phyloP scores from a whole-genome alignment of 306 rosid species.

The Dalbergia oliveri region DNA sequence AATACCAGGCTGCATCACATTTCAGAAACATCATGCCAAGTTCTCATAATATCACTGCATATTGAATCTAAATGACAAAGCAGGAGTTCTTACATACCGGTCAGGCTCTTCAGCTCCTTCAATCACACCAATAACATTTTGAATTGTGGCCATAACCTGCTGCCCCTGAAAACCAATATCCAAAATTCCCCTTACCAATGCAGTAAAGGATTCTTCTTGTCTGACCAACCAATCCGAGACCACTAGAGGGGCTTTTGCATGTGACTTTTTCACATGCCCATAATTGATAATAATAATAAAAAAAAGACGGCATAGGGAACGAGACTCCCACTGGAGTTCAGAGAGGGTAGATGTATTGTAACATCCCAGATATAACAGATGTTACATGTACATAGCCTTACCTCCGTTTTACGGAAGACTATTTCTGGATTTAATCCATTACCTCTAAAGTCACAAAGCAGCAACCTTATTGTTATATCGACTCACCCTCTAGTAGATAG shows the following conservation, averaged over 20 bases:
- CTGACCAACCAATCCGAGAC: not conserved
- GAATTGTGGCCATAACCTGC: slow-evolving; percentile 58
- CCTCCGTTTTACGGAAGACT: no score
- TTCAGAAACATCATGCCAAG: not conserved
- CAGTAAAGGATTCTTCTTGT: not conserved
- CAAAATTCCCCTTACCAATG: slow-evolving; percentile 8
- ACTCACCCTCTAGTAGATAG: no score
- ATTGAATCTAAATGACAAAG: no score
- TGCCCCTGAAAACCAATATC: slow-evolving; percentile 60
- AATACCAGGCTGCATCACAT: slow-evolving; percentile 8
- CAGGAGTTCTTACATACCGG: slow-evolving; percentile 53
- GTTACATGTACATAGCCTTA: no score
- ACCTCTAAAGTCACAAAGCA: no score
- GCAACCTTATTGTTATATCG: no score
- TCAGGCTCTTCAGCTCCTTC: slow-evolving; percentile 85
- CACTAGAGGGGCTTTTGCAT: not conserved
- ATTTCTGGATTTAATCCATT: no score
- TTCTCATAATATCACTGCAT: no score
- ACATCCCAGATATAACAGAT: no score
- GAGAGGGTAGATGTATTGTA: no score
- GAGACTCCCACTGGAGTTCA: no score
- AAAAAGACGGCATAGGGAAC: no score
- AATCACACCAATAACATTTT: slow-evolving; percentile 76
- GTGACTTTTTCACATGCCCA: slow-evolving; percentile 13
- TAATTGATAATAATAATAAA: not conserved